Percentiles rank a stretch among this genome's conserved stretches.
Conservation (phyloP, 1,284 basidiomycete species). For the Trichosporon sp. region DNA sequence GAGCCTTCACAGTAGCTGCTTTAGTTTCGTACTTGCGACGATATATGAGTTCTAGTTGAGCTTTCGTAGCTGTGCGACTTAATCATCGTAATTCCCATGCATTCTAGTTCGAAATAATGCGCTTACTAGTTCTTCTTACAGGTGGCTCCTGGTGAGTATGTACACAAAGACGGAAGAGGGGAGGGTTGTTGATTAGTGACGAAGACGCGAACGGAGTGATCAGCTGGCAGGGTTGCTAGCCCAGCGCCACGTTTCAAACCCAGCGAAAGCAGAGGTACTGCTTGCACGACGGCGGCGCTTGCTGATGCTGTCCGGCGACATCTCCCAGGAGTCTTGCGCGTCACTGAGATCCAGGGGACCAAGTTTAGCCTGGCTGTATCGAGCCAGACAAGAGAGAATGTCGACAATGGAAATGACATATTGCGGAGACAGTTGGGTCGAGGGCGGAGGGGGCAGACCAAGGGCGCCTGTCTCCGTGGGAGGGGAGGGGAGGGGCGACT, state of each 20-base stretch:
- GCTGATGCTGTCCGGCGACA: conserved; percentile 22
- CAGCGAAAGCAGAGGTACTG: conserved; percentile 12
- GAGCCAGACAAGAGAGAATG: conserved; percentile 29
- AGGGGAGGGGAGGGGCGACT: conserved; percentile 19
- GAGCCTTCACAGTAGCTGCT: conserved; percentile 4
- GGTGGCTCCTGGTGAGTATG: not conserved
- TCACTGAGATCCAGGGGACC: conserved; percentile 5
- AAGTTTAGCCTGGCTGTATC: conserved; percentile 18
- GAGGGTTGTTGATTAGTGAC: too few relatives aligned
- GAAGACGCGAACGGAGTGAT: not conserved
- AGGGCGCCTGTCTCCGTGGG: conserved; percentile 13
- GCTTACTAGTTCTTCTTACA: not conserved
- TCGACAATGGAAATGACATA: conserved; percentile 37
- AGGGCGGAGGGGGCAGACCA: conserved; percentile 27
- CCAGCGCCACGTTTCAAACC: conserved; percentile 33
- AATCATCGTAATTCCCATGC: not conserved
- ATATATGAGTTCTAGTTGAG: not conserved
- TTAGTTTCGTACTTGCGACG: not conserved
- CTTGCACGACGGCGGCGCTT: conserved; percentile 22
- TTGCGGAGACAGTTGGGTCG: conserved; percentile 30
- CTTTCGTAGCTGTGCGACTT: not conserved
- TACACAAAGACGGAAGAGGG: too few relatives aligned
- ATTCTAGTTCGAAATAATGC: not conserved
- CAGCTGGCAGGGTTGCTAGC: conserved; percentile 5
- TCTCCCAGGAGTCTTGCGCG: conserved; percentile 11